phyloP scores from a whole-genome alignment of 2,329 filamentous ascomycete species.

The Aspergillus ochraceus region DNA sequence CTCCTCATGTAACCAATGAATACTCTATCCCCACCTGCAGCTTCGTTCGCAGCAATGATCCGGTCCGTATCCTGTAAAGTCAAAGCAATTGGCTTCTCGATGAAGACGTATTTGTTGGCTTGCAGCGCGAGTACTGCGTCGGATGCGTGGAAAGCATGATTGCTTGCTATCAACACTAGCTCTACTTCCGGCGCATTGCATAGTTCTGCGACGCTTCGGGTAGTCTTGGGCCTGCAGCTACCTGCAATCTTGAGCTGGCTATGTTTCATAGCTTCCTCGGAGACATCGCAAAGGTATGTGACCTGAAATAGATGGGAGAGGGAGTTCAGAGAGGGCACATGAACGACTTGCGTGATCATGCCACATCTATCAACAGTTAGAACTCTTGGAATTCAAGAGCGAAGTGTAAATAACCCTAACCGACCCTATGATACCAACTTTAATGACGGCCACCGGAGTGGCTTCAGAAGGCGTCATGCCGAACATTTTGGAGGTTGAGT shows the following conservation, averaged over 20 bases:
- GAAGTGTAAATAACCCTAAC: no score
- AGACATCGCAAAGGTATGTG: slow-evolving; percentile 55
- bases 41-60: slow-evolving; percentile 37
- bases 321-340: slow-evolving; percentile 50
- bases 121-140: slow-evolving; percentile 51
- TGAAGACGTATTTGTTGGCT: slow-evolving; percentile 53
- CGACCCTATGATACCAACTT: no score
- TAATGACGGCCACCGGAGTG: no score
- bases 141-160: slow-evolving; percentile 53
- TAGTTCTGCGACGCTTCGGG: slow-evolving; percentile 42
- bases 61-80: slow-evolving; percentile 41
- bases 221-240: slow-evolving; percentile 30
- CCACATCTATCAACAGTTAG: slow-evolving; percentile 37
- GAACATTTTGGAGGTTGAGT: no score
- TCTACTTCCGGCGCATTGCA: slow-evolving; percentile 48
- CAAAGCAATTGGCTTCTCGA: slow-evolving; percentile 54
- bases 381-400: no score
- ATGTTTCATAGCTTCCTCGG: slow-evolving; percentile 41
- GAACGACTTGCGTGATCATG: slow-evolving; percentile 52
- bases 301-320: slow-evolving; percentile 47
- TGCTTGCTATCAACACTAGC: slow-evolving; percentile 52
- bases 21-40: slow-evolving; percentile 36
- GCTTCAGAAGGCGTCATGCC: no score
- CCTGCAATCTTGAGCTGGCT: slow-evolving; percentile 33
- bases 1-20: slow-evolving; percentile 63